Percentiles rank a stretch among this genome's conserved stretches.
phyloP scores from a whole-genome alignment of 2,329 filamentous ascomycete species.

The Aspergillus luchuensis region DNA sequence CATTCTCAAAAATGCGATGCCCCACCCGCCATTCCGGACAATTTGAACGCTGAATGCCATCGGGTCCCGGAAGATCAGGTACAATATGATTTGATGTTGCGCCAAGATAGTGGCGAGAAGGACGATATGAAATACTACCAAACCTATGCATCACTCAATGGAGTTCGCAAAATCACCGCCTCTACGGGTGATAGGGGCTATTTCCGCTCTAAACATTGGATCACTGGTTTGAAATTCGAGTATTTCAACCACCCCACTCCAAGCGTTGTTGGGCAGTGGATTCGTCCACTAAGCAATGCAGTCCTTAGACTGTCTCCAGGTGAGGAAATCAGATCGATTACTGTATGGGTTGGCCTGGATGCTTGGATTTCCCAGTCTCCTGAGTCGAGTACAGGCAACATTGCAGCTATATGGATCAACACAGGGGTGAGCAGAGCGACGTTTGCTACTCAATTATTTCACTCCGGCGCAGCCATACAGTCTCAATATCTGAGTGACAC shows the following conservation, averaged over 20 bases:
- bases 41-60: constrained; percentile 7
- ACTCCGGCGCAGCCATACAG: not conserved
- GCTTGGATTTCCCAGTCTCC: not conserved
- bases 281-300: not conserved
- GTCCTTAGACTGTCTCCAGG: constrained; percentile 3
- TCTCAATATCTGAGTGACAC: constrained; percentile 2
- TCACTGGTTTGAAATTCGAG: constrained; percentile 12
- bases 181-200: constrained; percentile 9
- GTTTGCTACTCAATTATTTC: constrained; percentile 3
- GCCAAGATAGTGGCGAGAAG: not conserved
- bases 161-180: constrained; percentile 10
- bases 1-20: constrained; percentile 11
- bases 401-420: constrained; percentile 11
- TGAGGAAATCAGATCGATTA: constrained; percentile 10
- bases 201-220: constrained; percentile 4
- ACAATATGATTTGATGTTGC: constrained; percentile 14
- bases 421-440: constrained; percentile 3
- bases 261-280: constrained; percentile 16
- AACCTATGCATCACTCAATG: constrained; percentile 15
- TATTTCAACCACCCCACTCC: constrained; percentile 12
- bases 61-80: constrained; percentile 9
- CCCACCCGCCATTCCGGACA: not conserved
- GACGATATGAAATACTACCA: constrained; percentile 6
- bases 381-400: not conserved
- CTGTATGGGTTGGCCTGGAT: constrained; percentile 5